These are phyloP conservation scores for Eruca vesicaria DNA, from an alignment of 441 rosid genomes.

Conservation along the genomic window DNA sequence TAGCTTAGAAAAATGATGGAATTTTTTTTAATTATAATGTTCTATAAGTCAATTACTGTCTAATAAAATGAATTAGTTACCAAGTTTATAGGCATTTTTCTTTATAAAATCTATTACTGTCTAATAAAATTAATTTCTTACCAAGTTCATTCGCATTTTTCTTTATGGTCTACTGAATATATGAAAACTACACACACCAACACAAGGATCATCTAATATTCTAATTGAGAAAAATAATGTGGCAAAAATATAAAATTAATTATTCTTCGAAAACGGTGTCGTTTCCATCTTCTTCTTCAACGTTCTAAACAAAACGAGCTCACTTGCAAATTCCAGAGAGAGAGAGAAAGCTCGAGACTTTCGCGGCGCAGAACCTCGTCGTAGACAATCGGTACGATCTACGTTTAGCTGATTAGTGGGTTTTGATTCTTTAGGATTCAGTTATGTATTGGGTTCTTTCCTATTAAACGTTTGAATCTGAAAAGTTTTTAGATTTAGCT, in stretches of 20 bases:
- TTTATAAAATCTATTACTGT: too few species aligned
- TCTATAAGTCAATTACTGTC: neutral
- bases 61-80: neutral
- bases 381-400: slow-evolving; percentile 19
- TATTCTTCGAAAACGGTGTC: neutral
- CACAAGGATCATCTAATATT: neutral
- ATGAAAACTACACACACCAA: neutral
- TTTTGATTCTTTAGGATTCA: neutral
- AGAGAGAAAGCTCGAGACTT: slow-evolving; percentile 5
- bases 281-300: neutral
- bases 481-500: neutral
- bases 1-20: neutral
- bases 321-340: neutral
- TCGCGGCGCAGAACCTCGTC: neutral
- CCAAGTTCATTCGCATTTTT: neutral
- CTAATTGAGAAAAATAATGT: neutral
- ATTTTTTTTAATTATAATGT: neutral
- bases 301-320: neutral
- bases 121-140: neutral
- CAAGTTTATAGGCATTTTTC: neutral
- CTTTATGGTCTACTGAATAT: neutral
- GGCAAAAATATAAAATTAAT: neutral
- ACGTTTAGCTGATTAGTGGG: neutral
- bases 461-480: neutral
- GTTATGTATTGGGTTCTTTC: neutral